Conservation (phyloP, 1,284 basidiomycete species). For the Cystobasidium sp. region DNA sequence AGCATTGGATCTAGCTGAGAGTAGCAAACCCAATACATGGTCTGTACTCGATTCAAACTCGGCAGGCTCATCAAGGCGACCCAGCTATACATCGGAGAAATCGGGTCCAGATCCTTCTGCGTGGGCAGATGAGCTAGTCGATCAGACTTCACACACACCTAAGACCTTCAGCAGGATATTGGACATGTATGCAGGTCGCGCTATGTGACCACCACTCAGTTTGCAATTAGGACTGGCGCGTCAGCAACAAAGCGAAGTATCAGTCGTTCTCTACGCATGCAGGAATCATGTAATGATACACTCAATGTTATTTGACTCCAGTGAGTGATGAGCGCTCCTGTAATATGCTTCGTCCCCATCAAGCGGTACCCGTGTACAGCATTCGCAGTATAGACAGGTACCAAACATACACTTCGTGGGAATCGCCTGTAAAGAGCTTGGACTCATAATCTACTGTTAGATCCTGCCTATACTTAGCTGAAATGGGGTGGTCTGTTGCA, state of each 20-base stretch:
- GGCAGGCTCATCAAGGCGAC: not conserved
- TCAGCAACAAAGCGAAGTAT: not conserved
- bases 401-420: no score
- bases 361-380: no score
- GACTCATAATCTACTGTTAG: no score
- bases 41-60: not conserved
- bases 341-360: no score
- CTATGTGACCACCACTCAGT: not conserved
- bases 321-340: no score
- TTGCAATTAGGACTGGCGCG: not conserved
- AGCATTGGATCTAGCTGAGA: not conserved
- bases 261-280: no score
- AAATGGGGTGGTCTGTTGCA: no score
- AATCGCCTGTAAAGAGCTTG: no score
- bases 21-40: not conserved
- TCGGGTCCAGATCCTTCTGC: constrained; percentile 16
- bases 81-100: not conserved
- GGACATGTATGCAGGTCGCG: constrained; percentile 33
- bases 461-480: no score
- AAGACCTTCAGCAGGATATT: constrained; percentile 14
- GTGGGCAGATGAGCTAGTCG: constrained; percentile 19
- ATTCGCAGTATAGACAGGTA: no score
- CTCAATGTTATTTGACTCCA: no score
- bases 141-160: not conserved
- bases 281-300: no score